Evolutionary conservation across 305 asterid genomes (phyloP).

Genomic region (Fraxinus sp.): DNA sequence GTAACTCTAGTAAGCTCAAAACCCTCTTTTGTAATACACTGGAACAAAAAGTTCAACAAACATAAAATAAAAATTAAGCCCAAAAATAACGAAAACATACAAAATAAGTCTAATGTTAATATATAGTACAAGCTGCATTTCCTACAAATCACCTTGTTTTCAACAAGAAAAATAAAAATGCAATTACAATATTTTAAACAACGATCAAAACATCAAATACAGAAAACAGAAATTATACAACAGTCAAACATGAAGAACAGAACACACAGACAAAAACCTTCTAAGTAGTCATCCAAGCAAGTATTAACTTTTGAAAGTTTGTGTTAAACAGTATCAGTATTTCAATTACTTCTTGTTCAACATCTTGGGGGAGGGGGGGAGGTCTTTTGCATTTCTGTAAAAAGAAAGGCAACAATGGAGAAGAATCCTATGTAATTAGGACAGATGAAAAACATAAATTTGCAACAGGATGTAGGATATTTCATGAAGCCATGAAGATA

Average conservation of each 20-base stretch:
- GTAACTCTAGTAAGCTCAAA: conserved; percentile 92
- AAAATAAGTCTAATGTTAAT: not conserved
- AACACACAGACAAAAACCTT: not conserved
- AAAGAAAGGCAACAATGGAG: not conserved
- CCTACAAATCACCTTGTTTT: conserved; percentile 1
- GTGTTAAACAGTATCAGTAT: not conserved
- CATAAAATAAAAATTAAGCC: conserved; percentile 15
- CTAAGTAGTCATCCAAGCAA: not conserved
- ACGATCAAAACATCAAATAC: not conserved
- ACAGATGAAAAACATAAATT: not conserved
- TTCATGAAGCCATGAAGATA: not conserved
- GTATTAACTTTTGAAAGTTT: not conserved
- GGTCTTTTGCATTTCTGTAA: not conserved
- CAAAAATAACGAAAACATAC: not conserved
- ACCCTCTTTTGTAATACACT: conserved; percentile 87
- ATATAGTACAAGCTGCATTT: not conserved
- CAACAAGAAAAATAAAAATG: not conserved
- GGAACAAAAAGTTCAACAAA: conserved; percentile 25
- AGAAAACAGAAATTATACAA: not conserved
- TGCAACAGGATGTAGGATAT: not conserved
- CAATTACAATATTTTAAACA: not conserved
- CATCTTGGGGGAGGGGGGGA: not conserved
- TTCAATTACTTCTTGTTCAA: not conserved
- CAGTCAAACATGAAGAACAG: not conserved
- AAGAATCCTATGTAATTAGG: not conserved